These are phyloP conservation scores for Coniochaeta ligniaria DNA, from an alignment of 2,329 filamentous ascomycete species.

Conservation along the genomic window DNA sequence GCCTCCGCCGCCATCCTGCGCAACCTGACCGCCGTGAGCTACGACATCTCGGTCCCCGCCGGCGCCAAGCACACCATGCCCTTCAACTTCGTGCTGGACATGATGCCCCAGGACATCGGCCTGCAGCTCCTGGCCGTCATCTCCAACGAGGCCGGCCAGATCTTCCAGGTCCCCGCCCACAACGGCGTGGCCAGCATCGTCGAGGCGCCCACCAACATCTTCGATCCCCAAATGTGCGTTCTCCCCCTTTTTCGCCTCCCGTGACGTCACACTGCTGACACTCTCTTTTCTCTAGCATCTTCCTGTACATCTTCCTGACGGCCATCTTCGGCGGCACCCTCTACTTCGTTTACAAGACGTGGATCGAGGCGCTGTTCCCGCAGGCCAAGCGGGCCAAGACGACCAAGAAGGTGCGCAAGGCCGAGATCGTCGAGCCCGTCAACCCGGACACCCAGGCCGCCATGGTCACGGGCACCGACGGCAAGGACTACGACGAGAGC, in stretches of 20 bases:
- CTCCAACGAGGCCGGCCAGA: constrained; percentile 53
- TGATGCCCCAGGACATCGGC: constrained; percentile 84
- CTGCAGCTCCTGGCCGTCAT: constrained; percentile 73
- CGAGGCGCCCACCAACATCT: constrained; percentile 82
- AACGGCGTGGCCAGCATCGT: constrained; percentile 81
- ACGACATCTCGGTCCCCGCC: constrained; percentile 65
- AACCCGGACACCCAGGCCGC: constrained; percentile 65
- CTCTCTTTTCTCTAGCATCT: constrained; percentile 57
- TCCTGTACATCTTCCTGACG: constrained; percentile 89
- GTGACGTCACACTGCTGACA: constrained; percentile 2
- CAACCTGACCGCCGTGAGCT: constrained; percentile 76
- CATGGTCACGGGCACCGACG: constrained; percentile 55
- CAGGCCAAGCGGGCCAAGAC: constrained; percentile 66
- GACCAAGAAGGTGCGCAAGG: constrained; percentile 60
- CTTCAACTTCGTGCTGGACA: constrained; percentile 81
- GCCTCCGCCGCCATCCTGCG: constrained; percentile 56
- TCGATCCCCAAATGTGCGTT: constrained; percentile 92
- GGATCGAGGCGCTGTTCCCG: constrained; percentile 93
- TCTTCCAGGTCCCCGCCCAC: constrained; percentile 74
- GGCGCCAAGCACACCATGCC: constrained; percentile 70
- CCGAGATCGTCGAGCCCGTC: constrained; percentile 51
- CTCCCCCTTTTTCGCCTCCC: constrained; percentile 34
- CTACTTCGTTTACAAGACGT: constrained; percentile 98
- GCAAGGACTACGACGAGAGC: constrained; percentile 76
- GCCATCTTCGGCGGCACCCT: constrained; percentile 70